These are phyloP conservation scores for Stemphylium beticola DNA, from an alignment of 2,329 filamentous ascomycete species.

Conservation along the genomic window DNA sequence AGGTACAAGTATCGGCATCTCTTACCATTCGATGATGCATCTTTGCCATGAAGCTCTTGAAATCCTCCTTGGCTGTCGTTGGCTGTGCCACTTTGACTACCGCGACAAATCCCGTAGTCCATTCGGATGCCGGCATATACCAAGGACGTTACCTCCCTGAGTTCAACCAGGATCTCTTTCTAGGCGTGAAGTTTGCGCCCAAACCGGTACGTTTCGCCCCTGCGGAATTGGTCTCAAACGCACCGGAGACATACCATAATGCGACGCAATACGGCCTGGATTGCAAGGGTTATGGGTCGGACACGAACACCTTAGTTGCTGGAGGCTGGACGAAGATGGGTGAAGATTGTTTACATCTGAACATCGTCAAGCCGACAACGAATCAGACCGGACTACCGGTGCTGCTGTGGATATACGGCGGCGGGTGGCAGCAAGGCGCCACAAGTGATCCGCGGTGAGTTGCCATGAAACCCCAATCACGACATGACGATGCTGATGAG, in stretches of 20 bases:
- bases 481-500: background rate
- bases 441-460: conserved; percentile 40
- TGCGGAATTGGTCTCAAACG: conserved; percentile 20
- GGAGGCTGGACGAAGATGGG: conserved; percentile 32
- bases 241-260: conserved; percentile 22
- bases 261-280: conserved; percentile 35
- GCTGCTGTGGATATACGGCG: conserved; percentile 44
- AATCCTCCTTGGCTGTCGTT: background rate
- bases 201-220: conserved; percentile 36
- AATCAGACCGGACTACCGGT: conserved; percentile 31
- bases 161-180: conserved; percentile 39
- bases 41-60: conserved; percentile 8
- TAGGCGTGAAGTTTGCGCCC: conserved; percentile 41
- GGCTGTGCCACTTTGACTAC: background rate
- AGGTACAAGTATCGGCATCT: background rate
- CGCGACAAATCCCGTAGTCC: conserved; percentile 19
- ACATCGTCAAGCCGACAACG: conserved; percentile 37
- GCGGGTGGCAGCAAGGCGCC: conserved; percentile 42
- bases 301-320: conserved; percentile 31
- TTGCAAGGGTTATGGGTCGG: conserved; percentile 36
- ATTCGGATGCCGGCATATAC: conserved; percentile 35
- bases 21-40: background rate
- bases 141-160: conserved; percentile 34
- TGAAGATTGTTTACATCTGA: conserved; percentile 56
- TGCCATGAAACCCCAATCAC: background rate